Base-by-base conservation (phyloP, 176 grass and related monocot species). In the Avena sativa region DNA sequence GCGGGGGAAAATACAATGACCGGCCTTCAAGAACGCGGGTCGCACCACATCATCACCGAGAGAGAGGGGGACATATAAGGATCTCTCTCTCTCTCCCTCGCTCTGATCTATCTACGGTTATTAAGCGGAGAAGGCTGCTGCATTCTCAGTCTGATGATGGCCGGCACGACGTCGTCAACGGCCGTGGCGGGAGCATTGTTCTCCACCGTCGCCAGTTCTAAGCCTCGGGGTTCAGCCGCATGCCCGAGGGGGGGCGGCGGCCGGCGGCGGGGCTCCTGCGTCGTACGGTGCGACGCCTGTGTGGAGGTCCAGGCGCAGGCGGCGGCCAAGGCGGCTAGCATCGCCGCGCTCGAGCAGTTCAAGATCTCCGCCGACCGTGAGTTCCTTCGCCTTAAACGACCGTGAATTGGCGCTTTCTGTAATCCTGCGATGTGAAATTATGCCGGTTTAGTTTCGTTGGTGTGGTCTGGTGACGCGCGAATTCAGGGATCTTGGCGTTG, bases 351-450 rank as follows among this genome's bases (percentile, higher is more conserved):
- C 59, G 93, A 98, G 81, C 95, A 91, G 86, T 93, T 98, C 91
- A 98, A 95, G 87, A 98, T 98, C 83, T 98, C 93, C 23, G 88
- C 85, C 11, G 93, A 98, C 71, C 86, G 91, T 98, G 81, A 98
- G 95, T 85, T 25, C 44, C 20, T 15, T 26, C 38, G 14, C 26
- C 40, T 43, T 43, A 43, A 43, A 43, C 40, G 40, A 43, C 40
- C 40, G 40, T 6, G 40, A 43, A 43, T 43, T 43, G 40, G 40
- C 40, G 40, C 40, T 43, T 43, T 43, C 40, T 43, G 40, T 43
- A 43, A 43, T 43, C 53, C 1, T 14, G 19, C 0, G 19, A n/a
- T 57, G 26, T 20, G 69, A 12, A 38, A 49, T 74, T 26, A 44
- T 9, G 3, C 21, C 66, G 14, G 15, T 71, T 43, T 76, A 2